phyloP scores from a whole-genome alignment of 441 rosid species.

The Dalechampia spathulata region DNA sequence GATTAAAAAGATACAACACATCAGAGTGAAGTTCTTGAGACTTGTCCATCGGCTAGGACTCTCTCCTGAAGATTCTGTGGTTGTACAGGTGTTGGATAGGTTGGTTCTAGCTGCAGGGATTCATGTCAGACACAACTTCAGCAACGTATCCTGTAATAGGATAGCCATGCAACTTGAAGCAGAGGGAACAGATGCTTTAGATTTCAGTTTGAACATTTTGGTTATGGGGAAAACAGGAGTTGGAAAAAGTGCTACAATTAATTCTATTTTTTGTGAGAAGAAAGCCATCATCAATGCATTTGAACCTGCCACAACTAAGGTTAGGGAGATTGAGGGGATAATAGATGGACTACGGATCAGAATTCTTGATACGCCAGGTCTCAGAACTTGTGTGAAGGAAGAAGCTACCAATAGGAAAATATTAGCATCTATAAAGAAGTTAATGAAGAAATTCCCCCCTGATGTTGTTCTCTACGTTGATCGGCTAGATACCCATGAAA shows the following conservation, averaged over 20 bases:
- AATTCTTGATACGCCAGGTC: conserved; percentile 77
- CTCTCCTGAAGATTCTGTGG: conserved; percentile 41
- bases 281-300: conserved; percentile 51
- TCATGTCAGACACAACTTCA: conserved; percentile 27
- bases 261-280: conserved; percentile 61
- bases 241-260: conserved; percentile 86
- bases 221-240: conserved; percentile 87
- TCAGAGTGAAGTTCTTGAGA: conserved; percentile 62
- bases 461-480: conserved; percentile 77
- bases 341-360: conserved; percentile 48
- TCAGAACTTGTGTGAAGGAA: conserved; percentile 39
- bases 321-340: conserved; percentile 46
- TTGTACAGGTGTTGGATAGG: conserved; percentile 39
- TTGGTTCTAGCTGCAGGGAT: conserved; percentile 28
- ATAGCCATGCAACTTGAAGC: conserved; percentile 39
- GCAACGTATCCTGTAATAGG: conserved; percentile 35
- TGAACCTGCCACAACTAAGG: conserved; percentile 43
- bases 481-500: conserved; percentile 47
- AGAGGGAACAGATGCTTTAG: conserved; percentile 33
- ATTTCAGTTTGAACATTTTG: conserved; percentile 57
- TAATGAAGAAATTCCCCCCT: conserved; percentile 51
- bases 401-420: conserved; percentile 44
- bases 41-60: conserved; percentile 40
- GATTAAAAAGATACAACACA: conserved; percentile 40
- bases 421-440: conserved; percentile 52